Conservation (phyloP, 257 asterid genomes). For the Gentiana straminea region DNA sequence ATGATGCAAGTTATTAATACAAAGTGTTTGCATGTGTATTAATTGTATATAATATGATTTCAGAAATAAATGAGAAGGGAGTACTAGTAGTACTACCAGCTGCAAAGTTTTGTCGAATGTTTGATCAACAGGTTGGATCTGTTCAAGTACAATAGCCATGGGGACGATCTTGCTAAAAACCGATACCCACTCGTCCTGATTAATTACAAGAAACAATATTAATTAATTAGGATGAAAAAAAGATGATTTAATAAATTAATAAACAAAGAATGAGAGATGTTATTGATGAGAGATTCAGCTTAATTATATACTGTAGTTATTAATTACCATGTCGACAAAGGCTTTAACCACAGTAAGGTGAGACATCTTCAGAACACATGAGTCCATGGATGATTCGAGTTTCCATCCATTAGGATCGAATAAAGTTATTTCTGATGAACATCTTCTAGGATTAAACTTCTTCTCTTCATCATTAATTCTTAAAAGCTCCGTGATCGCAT, state of each 20-base stretch:
- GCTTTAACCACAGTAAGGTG: slow-evolving; percentile 20
- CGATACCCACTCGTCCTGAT: slow-evolving; percentile 34
- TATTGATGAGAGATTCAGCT: no score
- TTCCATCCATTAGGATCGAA: slow-evolving; percentile 18
- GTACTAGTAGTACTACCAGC: slow-evolving; percentile 16
- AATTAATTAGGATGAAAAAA: no score
- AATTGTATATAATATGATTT: no score
- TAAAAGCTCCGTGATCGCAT: slow-evolving; percentile 38
- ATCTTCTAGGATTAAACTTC: background rate
- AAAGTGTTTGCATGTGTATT: no score
- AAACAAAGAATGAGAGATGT: no score
- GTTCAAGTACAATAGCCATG: slow-evolving; percentile 18
- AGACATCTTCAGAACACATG: slow-evolving; percentile 7
- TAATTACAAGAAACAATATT: background rate
- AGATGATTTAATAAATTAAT: no score
- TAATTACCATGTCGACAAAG: slow-evolving; percentile 32
- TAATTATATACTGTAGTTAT: slow-evolving; percentile 8
- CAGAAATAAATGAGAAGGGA: no score
- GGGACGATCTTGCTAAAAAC: slow-evolving; percentile 35
- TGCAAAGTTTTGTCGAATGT: slow-evolving; percentile 28
- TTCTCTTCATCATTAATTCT: slow-evolving; percentile 10
- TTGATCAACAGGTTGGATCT: slow-evolving; percentile 24
- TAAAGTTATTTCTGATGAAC: slow-evolving; percentile 10
- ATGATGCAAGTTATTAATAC: no score
- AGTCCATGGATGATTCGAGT: slow-evolving; percentile 25